These are phyloP conservation scores for Gynandropsis gynandra DNA, from an alignment of 345 rosid genomes.

Conservation along the genomic window DNA sequence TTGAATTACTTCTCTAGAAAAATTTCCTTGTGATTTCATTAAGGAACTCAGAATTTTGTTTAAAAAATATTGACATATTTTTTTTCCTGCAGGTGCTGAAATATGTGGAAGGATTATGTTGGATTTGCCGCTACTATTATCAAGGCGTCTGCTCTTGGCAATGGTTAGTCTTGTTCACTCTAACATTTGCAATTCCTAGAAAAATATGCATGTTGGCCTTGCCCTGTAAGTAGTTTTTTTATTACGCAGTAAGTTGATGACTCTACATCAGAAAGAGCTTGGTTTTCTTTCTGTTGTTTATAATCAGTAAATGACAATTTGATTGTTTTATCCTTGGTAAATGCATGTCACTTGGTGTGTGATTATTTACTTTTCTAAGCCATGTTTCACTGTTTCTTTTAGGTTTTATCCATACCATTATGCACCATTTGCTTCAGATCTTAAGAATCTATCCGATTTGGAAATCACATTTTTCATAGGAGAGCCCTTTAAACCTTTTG, in stretches of 20 bases:
- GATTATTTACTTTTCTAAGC: slow-evolving; percentile 4
- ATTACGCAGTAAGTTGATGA: no score
- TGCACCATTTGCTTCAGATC: slow-evolving; percentile 99
- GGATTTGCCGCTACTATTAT: slow-evolving; percentile 96
- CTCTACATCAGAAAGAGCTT: no score
- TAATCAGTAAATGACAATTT: no score
- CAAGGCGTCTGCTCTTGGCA: slow-evolving; percentile 96
- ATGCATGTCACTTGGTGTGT: slow-evolving; percentile 6
- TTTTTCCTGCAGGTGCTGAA: slow-evolving; percentile 60
- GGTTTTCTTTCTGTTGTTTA: no score
- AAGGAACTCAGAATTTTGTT: no score
- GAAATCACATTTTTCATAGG: slow-evolving; percentile 84
- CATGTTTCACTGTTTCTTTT: slow-evolving; percentile 24
- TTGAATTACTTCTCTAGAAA: slow-evolving; percentile 5
- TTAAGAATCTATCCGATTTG: slow-evolving; percentile 60
- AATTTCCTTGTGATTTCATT: no score
- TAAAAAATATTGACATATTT: slow-evolving; percentile 4
- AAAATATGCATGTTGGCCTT: no score
- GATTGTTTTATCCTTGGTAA: no score
- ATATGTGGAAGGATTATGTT: slow-evolving; percentile 91
- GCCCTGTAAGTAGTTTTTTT: no score
- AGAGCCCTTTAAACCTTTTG: slow-evolving; percentile 94
- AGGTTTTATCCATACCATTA: slow-evolving; percentile 99
- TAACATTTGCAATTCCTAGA: no score
- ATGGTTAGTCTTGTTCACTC: slow-evolving; percentile 78